Base-by-base conservation (phyloP, 2,329 filamentous ascomycete species). In the Saccharata proteae region DNA sequence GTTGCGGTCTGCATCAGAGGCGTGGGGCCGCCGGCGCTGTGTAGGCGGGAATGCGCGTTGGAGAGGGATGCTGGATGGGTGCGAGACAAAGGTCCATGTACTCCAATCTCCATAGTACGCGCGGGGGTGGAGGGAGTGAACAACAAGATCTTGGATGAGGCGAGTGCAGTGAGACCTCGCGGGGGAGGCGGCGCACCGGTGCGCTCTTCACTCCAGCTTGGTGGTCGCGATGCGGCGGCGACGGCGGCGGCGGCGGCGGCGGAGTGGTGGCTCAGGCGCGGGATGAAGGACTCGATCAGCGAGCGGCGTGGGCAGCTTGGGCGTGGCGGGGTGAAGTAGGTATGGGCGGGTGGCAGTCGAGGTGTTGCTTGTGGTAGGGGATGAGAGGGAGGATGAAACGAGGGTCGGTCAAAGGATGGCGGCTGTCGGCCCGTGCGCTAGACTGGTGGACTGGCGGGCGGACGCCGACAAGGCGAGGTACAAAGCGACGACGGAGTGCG, bases 1-100 rank as follows among this genome's bases (percentile, higher is more conserved):
- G 49, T 55, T 34, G 37, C 34, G 29, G 46, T 51, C 20, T 51
- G 50, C 43, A 58, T 54, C 43, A 62, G 52, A 42, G 55, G 47
- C 26, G 52, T 47, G 26, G 50, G 48, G 40, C 46, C 49, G 45
- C 41, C 40, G 43, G 38, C 19, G 39, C 31, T 41, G 34, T 38
- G 35, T 22, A 37, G 35, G 30, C 25, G 35, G 26, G 35, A 29
- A 31, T 37, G 30, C 38, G 35, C 29, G 43, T 37, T 22, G 27
- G 16, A 21, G 22, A 30, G 43, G 23, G 40, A 26, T 19, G 45
- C 38, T 36, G 46, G 46, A 32, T 45, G 37, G 32, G 42, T 37
- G 40, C 46, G 43, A 38, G 43, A 39, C 35, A 47, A 39, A 32
- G 42, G 38, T 34, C 38, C 45, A 48, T 48, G 46, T 30, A 49